These are phyloP conservation scores for Malassezia arunalokei DNA, from an alignment of 1,284 basidiomycete species.

Conservation along the genomic window DNA sequence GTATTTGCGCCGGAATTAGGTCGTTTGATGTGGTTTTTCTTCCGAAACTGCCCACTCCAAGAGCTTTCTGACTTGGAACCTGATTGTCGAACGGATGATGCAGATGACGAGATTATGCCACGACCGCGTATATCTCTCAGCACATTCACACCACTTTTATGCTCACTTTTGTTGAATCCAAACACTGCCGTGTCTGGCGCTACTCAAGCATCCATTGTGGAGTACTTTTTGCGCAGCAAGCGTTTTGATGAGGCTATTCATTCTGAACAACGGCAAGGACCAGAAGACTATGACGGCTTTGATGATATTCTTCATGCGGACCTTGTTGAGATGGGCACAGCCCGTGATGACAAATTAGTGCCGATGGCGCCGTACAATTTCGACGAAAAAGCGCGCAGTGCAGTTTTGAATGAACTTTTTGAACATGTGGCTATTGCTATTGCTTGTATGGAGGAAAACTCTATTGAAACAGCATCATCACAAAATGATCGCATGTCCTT, in stretches of 20 bases:
- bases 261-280: constrained; percentile 26
- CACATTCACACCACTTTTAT: constrained; percentile 80
- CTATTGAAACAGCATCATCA: background rate
- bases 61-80: constrained; percentile 15
- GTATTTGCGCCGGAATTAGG: constrained; percentile 73
- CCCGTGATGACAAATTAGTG: constrained; percentile 31
- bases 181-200: constrained; percentile 63
- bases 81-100: constrained; percentile 10
- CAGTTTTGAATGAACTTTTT: constrained; percentile 35
- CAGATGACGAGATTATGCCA: constrained; percentile 26
- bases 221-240: constrained; percentile 55
- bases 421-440: constrained; percentile 42
- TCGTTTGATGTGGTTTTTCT: constrained; percentile 84
- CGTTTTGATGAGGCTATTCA: constrained; percentile 28
- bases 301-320: constrained; percentile 11
- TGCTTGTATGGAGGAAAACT: constrained; percentile 13
- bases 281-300: constrained; percentile 16
- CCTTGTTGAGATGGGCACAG: constrained; percentile 27
- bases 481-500: background rate
- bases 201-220: constrained; percentile 64
- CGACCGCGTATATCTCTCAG: constrained; percentile 60
- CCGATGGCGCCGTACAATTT: constrained; percentile 35
- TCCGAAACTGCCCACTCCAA: constrained; percentile 54
- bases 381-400: constrained; percentile 20
- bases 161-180: constrained; percentile 69